phyloP scores from a whole-genome alignment of 2,329 filamentous ascomycete genomes.

The Aspergillus floridensis region DNA sequence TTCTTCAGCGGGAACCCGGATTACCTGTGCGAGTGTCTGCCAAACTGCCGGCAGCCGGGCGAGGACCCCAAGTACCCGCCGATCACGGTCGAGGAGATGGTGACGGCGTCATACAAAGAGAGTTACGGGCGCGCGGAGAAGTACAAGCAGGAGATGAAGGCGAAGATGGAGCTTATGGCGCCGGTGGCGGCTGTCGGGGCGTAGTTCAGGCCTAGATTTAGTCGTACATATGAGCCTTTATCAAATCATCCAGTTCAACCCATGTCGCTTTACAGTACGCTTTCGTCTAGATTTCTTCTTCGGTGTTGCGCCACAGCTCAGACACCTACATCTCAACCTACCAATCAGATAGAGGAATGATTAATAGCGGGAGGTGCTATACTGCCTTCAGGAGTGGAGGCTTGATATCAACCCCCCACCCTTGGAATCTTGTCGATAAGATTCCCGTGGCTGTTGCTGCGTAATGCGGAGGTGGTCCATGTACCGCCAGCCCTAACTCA shows the following conservation, averaged over 20 bases:
- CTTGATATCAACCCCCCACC: slow-evolving; percentile 1
- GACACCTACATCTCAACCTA: too few relatives aligned
- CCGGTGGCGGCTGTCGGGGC: slow-evolving; percentile 16
- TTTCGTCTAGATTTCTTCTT: too few relatives aligned
- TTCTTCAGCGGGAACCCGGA: slow-evolving; percentile 48
- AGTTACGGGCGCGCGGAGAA: slow-evolving; percentile 45
- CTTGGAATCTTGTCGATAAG: slow-evolving; percentile 1
- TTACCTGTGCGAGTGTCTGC: slow-evolving; percentile 44
- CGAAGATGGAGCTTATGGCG: not conserved
- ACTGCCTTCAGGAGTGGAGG: not conserved
- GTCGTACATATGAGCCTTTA: not conserved
- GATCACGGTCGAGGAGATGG: slow-evolving; percentile 44
- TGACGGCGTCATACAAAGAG: slow-evolving; percentile 41
- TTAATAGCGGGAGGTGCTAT: not conserved
- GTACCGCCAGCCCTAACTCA: not conserved
- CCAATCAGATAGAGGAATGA: too few relatives aligned
- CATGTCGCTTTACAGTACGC: too few relatives aligned
- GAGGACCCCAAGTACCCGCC: slow-evolving; percentile 42
- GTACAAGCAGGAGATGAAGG: slow-evolving; percentile 38
- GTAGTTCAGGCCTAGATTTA: not conserved
- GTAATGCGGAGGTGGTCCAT: not conserved
- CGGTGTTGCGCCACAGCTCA: too few relatives aligned
- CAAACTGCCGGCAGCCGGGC: slow-evolving; percentile 39
- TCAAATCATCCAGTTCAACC: too few relatives aligned
- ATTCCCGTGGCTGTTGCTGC: not conserved